Base-by-base conservation (phyloP, 2,329 filamentous ascomycete species). In the Biscogniauxia sp. region DNA sequence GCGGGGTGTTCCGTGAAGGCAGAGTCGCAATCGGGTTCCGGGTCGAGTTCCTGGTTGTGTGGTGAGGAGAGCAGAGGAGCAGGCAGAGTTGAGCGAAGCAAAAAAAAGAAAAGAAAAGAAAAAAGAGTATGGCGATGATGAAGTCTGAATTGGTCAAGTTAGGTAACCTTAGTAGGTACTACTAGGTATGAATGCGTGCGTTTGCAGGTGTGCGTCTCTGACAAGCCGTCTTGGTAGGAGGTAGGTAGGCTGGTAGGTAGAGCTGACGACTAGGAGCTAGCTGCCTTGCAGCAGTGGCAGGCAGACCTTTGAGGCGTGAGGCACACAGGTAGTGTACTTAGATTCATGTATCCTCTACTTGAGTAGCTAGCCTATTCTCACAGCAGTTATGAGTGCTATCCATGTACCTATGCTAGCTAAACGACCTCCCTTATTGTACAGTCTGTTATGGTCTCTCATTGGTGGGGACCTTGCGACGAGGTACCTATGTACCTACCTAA, bases 191-290 rank as follows among this genome's bases (percentile, higher is more conserved):
- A 54, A 25, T 51, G 54, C 32, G 25, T 53, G 25, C 54, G 32
- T 37, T 61, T 59, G 58, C 54, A 60, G 55, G 49, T 58, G 28
- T 49, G 55, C 61, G 52, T 25, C 28, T 45, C 37, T 45, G 15
- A 5, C 11, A 28, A 32, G 28, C 28, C 28, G 28, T 32, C 2
- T 32, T 32, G 11, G 28, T 32, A 32, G 28, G 7, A 32, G 2
- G 28, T 32, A 32, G 11, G 26, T 28, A 28, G 26, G 26, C 26
- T 28, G 26, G 26, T 28, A 28, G 49, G 23, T 23, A 60, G 63
- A 68, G 69, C 69, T 71, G 61, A 71, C 67, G 68, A 70, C 68
- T 56, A 50, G 64, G 58, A 69, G 61, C 66, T 68, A 71, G 69
- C 67, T 71, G 69, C 69, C 69, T 71, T 64, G 57, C 59, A 56